These are phyloP conservation scores for Starmerella gropengiesseri DNA, from an alignment of 805 yeast genomes.

Conservation along the genomic window DNA sequence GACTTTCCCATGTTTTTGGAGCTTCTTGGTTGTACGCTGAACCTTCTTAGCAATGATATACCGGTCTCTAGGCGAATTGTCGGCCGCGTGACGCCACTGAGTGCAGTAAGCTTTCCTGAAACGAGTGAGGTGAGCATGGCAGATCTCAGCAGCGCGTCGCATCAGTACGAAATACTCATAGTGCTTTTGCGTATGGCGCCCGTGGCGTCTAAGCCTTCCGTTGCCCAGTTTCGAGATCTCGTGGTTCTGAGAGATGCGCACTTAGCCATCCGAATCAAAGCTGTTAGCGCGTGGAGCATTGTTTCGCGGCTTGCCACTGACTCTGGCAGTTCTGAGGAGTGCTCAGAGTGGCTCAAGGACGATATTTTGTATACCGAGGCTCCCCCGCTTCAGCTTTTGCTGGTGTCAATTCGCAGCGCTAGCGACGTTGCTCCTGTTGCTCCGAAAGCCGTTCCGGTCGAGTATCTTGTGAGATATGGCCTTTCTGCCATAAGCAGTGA, in stretches of 20 bases:
- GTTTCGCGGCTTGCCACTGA: conserved; percentile 5
- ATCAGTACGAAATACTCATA: conserved; percentile 22
- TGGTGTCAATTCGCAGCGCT: conserved; percentile 4
- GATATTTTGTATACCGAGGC: conserved; percentile 9
- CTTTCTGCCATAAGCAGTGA: not conserved
- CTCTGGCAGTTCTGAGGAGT: conserved; percentile 5
- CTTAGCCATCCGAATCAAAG: conserved; percentile 19
- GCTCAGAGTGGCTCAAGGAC: conserved; percentile 18
- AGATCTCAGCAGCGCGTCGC: conserved; percentile 20
- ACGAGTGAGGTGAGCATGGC: conserved; percentile 12
- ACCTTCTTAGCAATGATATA: not conserved
- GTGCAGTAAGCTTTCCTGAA: conserved; percentile 19
- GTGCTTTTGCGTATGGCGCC: conserved; percentile 16
- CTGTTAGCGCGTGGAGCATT: conserved; percentile 23
- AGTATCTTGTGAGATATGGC: conserved; percentile 4
- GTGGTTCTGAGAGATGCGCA: conserved; percentile 19
- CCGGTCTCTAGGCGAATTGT: conserved; percentile 12
- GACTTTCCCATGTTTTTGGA: conserved; percentile 22
- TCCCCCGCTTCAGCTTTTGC: conserved; percentile 6
- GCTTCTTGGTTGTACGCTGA: conserved; percentile 21
- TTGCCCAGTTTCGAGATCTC: conserved; percentile 21
- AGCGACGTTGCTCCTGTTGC: conserved; percentile 1
- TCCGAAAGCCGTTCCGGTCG: conserved; percentile 8
- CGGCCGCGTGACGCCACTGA: conserved; percentile 23
- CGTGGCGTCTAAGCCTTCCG: conserved; percentile 11